Evolutionary conservation across 768 basidiomycete genomes (phyloP).

Genomic region (Suillus paluster): DNA sequence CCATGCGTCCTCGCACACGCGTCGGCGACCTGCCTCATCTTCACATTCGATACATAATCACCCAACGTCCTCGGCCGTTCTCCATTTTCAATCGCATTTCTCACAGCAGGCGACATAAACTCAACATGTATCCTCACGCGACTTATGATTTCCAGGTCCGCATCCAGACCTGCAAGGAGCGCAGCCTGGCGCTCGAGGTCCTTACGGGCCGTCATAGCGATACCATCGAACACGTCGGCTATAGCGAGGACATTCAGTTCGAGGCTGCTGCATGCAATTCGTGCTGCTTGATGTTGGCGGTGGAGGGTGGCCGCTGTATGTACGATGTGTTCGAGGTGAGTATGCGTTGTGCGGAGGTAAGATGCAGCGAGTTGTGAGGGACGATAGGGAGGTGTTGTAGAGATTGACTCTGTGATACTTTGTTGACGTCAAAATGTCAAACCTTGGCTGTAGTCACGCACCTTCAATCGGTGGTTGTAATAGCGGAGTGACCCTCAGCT

Average conservation of each 20-base stretch:
- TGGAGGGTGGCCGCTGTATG: slow-evolving; percentile 56
- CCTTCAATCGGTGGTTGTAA: slow-evolving; percentile 78
- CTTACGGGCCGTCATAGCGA: slow-evolving; percentile 54
- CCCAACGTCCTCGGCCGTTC: slow-evolving; percentile 71
- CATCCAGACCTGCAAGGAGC: slow-evolving; percentile 65
- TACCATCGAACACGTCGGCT: slow-evolving; percentile 68
- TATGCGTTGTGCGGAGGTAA: slow-evolving; percentile 64
- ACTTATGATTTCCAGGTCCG: slow-evolving; percentile 73
- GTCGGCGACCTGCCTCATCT: slow-evolving; percentile 82
- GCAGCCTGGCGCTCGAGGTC: slow-evolving; percentile 71
- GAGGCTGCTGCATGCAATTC: slow-evolving; percentile 72
- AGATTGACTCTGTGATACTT: slow-evolving; percentile 51
- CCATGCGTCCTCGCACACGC: slow-evolving; percentile 72
- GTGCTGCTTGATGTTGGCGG: slow-evolving; percentile 70
- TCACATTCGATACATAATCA: slow-evolving; percentile 78
- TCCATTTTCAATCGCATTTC: slow-evolving; percentile 74
- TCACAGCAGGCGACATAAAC: slow-evolving; percentile 69
- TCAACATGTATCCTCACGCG: slow-evolving; percentile 73
- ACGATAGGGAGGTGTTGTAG: slow-evolving; percentile 74
- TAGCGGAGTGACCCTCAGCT: slow-evolving; percentile 62
- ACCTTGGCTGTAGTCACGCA: slow-evolving; percentile 29
- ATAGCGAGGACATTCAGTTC: slow-evolving; percentile 76
- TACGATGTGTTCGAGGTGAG: slow-evolving; percentile 65
- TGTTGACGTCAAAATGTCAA: slow-evolving; percentile 6
- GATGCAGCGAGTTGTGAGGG: slow-evolving; percentile 69